Percentiles rank a stretch among this genome's conserved stretches.
Evolutionary conservation across 176 grass and related monocot species (phyloP).

Genomic region (Musa troglodytarum): DNA sequence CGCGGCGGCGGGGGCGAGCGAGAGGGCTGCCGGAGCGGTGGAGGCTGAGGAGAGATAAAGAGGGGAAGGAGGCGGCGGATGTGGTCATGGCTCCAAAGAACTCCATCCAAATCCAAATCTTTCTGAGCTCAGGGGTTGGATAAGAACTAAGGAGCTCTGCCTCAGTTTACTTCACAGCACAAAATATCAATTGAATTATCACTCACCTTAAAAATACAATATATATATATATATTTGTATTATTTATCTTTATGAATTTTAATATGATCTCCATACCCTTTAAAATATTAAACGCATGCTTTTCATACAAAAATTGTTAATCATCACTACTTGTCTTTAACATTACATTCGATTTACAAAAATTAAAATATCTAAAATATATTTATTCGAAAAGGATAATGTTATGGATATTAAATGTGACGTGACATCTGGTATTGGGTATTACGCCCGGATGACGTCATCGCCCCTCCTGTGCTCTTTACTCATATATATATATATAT

Average conservation of each 20-base stretch:
- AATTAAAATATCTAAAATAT: background rate
- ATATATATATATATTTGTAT: no score
- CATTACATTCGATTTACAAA: background rate
- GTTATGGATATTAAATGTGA: no score
- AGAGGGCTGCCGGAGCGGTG: constrained; percentile 14
- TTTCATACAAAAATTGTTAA: no score
- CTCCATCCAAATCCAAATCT: background rate
- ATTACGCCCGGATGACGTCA: no score
- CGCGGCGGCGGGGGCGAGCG: background rate
- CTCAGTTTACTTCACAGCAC: background rate
- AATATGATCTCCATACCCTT: no score
- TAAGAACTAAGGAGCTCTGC: background rate
- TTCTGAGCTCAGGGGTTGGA: background rate
- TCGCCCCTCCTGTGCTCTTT: no score
- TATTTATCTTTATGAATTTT: no score
- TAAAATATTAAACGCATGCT: no score
- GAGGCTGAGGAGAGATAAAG: constrained; percentile 30
- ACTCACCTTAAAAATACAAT: no score
- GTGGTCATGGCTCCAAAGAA: background rate
- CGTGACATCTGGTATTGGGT: no score
- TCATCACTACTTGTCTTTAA: no score
- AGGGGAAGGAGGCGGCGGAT: constrained; percentile 23
- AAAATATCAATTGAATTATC: background rate
- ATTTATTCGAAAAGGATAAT: no score
- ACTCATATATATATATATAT: background rate